A percentile compares a stretch with the other conserved stretches of the same genome.
These are phyloP conservation scores for Meyerozyma sp. DNA, from an alignment of 1,139 yeast species.

Conservation along the genomic window DNA sequence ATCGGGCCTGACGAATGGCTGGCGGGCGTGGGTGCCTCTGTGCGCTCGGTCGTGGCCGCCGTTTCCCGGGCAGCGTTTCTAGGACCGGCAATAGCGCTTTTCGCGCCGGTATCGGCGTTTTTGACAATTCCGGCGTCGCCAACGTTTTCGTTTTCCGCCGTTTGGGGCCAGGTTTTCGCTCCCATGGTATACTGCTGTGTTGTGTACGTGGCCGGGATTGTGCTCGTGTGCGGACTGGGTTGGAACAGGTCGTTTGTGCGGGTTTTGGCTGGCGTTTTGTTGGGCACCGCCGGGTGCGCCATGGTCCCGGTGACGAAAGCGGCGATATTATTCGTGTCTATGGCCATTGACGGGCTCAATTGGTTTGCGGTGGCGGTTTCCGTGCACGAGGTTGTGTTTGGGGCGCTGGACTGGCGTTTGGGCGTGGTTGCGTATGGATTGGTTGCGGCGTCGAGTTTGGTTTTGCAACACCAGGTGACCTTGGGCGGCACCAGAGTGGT, in stretches of 20 bases:
- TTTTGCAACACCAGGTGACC: neutral
- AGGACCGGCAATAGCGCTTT: neutral
- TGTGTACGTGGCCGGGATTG: neutral
- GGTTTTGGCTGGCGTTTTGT: neutral
- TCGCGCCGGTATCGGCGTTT: neutral
- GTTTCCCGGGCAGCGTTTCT: neutral
- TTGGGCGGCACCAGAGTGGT: neutral
- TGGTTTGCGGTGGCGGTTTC: neutral
- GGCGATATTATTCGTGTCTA: neutral
- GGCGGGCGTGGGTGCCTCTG: neutral
- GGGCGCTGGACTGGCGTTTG: neutral
- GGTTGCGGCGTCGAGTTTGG: neutral
- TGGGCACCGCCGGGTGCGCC: neutral
- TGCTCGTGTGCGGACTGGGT: neutral
- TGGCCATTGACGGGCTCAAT: neutral
- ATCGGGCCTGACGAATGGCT: neutral
- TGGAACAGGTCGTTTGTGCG: neutral
- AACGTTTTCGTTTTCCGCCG: neutral
- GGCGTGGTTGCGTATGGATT: neutral
- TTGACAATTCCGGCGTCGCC: neutral
- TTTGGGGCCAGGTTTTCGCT: neutral
- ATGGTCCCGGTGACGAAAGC: neutral
- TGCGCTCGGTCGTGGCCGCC: neutral
- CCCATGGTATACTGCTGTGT: neutral
- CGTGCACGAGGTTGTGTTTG: neutral